Base-by-base conservation (phyloP, 768 basidiomycete genomes). In the Termitomyces eurrhizus region DNA sequence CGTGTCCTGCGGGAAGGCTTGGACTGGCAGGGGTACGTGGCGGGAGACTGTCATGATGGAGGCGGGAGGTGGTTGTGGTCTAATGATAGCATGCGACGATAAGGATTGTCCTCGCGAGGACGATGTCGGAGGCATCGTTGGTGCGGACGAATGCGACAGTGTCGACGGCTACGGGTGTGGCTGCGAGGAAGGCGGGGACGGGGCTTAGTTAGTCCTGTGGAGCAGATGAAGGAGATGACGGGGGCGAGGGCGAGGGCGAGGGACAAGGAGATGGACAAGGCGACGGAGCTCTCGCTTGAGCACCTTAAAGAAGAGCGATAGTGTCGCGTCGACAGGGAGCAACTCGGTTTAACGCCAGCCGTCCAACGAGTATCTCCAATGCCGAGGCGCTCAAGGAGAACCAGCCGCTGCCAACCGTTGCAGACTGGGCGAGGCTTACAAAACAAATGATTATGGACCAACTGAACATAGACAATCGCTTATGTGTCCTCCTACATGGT, bases 281-380 rank as follows among this genome's bases (percentile, higher is more conserved):
- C 48, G 26, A 50, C 46, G 16, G 64, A 65, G 42, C 54, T 71
- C 50, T 24, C 68, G 53, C 59, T 68, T 55, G 78, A 80, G 24
- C 78, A 80, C 69, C n/a, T n/a, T n/a, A n/a, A 78, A 74, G 68
- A 82, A 80, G 69, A 76, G 73, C n/a, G 72, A 71, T n/a, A 83
- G 80, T 58, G 77, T 75, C 26, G 65, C 76, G 29, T 81, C 80
- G 49, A 75, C 74, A 24, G 70, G 72, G 24, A 77, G 82, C 66
- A 70, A 71, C 21, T 73, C 75, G 26, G 45, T 26, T 39, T 49
- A 21, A 3, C 41, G 4, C 46, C 12, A 50, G 35, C 36, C 26
- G 24, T 49, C 33, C 53, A 4, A 57, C 57, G 4, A 54, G 58
- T 6, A 54, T 62, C 7, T 49, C 64, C 6, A 48, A 72, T 32